Conservation (phyloP, 2,329 filamentous ascomycete species). For the Leptographium lundbergii region DNA sequence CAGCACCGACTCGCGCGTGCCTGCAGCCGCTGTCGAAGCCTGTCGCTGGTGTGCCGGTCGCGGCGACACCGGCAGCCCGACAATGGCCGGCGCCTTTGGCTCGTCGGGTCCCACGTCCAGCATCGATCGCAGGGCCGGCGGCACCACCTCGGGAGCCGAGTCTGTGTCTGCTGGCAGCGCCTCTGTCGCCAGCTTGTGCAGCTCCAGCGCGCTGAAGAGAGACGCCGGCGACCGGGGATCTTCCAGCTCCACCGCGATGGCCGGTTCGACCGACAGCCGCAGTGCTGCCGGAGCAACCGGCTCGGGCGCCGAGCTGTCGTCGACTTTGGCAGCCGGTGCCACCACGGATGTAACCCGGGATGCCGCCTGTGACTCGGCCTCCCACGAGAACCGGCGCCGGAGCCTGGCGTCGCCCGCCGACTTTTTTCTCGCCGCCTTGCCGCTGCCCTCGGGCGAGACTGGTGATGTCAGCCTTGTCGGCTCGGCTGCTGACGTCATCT, state of each 20-base stretch:
- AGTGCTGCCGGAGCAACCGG: background rate
- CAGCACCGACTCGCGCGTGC: background rate
- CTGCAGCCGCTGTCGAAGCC: background rate
- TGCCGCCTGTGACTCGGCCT: conserved; percentile 15
- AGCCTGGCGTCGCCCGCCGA: background rate
- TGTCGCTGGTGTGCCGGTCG: background rate
- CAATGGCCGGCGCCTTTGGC: background rate
- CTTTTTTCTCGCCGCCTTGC: no score
- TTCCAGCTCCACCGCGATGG: background rate
- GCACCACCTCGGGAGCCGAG: background rate
- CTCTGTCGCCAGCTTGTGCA: background rate
- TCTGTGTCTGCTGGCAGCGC: background rate
- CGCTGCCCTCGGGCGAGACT: background rate
- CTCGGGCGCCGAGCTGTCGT: no score
- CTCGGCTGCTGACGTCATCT: background rate
- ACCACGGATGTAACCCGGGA: background rate
- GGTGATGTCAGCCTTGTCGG: background rate
- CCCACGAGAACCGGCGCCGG: conserved; percentile 30
- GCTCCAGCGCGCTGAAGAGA: no score
- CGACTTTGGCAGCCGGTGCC: no score
- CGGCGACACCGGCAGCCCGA: background rate
- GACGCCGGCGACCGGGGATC: background rate
- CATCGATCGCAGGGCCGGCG: conserved; percentile 9
- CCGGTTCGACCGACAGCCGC: background rate
- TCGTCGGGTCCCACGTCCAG: conserved; percentile 7